These are phyloP conservation scores for Saprolegnia parasitica DNA, from an alignment of 352 stramenopile species.

Conservation along the genomic window DNA sequence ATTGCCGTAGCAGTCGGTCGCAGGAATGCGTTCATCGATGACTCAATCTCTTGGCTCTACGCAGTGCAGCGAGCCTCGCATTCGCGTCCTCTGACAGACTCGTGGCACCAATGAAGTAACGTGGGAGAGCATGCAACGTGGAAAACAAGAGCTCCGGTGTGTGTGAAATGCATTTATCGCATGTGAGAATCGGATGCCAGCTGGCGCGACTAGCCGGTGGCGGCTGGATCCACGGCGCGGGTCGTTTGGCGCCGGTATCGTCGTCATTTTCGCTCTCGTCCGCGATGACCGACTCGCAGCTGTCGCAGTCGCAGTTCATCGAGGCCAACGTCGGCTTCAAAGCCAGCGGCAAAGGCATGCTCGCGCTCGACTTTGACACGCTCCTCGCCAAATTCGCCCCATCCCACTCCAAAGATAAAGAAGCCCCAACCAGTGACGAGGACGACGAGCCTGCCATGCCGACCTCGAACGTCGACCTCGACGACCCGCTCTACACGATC, in stretches of 20 bases:
- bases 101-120: too few species aligned
- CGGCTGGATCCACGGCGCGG: not conserved
- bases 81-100: too few species aligned
- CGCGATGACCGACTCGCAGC: not conserved
- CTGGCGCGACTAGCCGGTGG: not conserved
- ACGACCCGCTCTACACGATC: constrained; percentile 21
- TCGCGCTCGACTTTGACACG: constrained; percentile 25
- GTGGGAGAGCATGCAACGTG: too few species aligned
- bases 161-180: not conserved
- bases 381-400: not conserved
- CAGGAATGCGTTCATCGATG: too few species aligned
- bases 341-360: constrained; percentile 26
- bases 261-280: not conserved
- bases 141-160: too few species aligned
- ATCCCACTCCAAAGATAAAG: not conserved
- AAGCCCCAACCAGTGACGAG: not conserved
- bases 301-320: constrained; percentile 28
- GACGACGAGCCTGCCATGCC: not conserved
- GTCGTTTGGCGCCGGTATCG: too few species aligned
- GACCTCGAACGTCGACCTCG: not conserved
- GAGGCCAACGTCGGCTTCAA: constrained; percentile 26
- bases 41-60: too few species aligned
- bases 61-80: too few species aligned
- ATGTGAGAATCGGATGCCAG: not conserved
- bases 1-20: too few species aligned